Evolutionary conservation across 1,284 basidiomycete species (phyloP), one percentile per base, ranked within the genome.

Genomic region (Athelia psychrophila): DNA sequence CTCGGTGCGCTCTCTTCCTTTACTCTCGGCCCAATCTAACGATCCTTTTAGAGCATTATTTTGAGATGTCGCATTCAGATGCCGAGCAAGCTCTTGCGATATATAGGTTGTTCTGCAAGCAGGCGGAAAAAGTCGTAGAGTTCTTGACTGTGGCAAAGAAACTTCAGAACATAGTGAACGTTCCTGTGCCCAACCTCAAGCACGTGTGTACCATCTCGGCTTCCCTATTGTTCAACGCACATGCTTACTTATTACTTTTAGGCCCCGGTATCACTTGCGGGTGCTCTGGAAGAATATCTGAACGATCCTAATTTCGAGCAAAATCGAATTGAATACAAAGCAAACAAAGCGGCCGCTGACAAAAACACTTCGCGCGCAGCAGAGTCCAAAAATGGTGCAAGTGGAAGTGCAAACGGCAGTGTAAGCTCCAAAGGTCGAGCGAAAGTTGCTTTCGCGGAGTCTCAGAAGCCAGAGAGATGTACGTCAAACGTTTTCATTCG

Each of bases 51-150:
- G 97, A 98, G 66, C 91, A 97, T 72, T 99, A 98, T 72, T 98
- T 99, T 65, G 96, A 98, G 66, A 99, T 99, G 97, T 93, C 94
- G 3, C 89, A 92, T 59, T 72, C 87, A 20, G 96, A 99, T 67
- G 97, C 96, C 0, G 77, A 83, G 50, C 84, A 91, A 33, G 91
- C 97, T 2, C 81, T 99, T 30, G 74, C 77, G 27, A 88, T 98
- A 56, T 99, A 99, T 75, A 91, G 93, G 54, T 84, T 89, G 56
- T 99, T 99, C 71, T 97, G 95, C 73, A 86, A 84, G 55, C 94
- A 99, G 68, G 95, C 96, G 0, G 95, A 98, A 65, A 80, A 80
- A 49, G 95, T 98, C 2, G 93, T 98, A 3, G 95, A 98, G 64
- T 99, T 88, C 65, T 81, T 99, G 20, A 86, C 86, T n/a, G 86